These are phyloP conservation scores for Epichloe aotearoae DNA, from an alignment of 2,329 filamentous ascomycete genomes.

Conservation along the genomic window DNA sequence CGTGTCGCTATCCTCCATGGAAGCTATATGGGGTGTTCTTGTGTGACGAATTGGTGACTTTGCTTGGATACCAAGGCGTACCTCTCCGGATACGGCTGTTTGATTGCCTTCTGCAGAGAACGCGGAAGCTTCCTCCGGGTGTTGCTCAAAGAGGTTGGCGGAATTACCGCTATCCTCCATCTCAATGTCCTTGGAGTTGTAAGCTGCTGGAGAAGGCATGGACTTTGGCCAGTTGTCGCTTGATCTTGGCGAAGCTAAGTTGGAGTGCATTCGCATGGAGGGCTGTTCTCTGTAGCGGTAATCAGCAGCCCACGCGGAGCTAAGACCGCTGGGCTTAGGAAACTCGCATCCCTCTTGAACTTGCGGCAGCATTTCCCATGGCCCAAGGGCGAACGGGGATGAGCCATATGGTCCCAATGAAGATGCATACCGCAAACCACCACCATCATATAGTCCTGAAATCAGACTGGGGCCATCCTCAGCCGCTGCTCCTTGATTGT, in stretches of 20 bases:
- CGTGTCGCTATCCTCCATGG: slow-evolving; percentile 5
- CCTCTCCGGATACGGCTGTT: not conserved
- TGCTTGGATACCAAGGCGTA: not conserved
- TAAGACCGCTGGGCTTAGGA: slow-evolving; percentile 16
- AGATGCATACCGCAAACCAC: slow-evolving; percentile 4
- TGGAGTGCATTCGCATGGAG: not conserved
- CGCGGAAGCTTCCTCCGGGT: slow-evolving; percentile 3
- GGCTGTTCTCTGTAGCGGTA: slow-evolving; percentile 10
- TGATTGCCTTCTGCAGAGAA: not conserved
- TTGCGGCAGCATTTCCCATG: slow-evolving; percentile 6
- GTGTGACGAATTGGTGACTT: not conserved
- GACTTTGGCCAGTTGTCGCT: slow-evolving; percentile 1
- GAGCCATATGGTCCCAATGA: slow-evolving; percentile 7
- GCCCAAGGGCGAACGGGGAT: slow-evolving; percentile 10
- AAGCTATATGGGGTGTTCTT: not conserved
- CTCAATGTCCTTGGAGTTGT: not conserved
- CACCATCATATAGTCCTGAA: slow-evolving; percentile 4
- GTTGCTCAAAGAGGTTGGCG: slow-evolving; percentile 5
- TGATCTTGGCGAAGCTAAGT: slow-evolving; percentile 3
- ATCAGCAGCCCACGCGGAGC: slow-evolving; percentile 22
- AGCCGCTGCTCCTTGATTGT: not conserved
- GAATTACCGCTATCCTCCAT: not conserved
- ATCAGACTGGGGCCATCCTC: slow-evolving; percentile 4
- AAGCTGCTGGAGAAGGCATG: not conserved
- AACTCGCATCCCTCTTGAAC: slow-evolving; percentile 19